Evolutionary conservation across 2,329 filamentous ascomycete genomes (phyloP), one percentile per base, ranked within the genome.

Genomic region (Graphium sp.): DNA sequence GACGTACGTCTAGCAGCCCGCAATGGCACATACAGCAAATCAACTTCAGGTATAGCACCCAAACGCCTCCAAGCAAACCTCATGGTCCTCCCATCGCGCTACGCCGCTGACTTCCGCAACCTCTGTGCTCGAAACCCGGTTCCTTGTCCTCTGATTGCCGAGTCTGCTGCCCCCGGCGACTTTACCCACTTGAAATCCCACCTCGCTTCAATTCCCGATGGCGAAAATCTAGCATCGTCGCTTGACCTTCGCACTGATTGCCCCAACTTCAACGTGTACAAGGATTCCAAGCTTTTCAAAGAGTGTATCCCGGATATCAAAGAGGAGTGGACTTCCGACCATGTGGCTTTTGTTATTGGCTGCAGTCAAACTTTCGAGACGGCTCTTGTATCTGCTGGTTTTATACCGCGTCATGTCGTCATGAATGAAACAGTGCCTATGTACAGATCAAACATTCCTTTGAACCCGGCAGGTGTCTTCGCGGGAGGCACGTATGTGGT

Each of bases 351-450:
- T 40, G 43, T 76, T 24, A 63, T 77, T 35, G 72, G 70, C 7
- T 77, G 71, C 41, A 69, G 61, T 1, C 76, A 64, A 52, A 68
- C 59, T 37, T 77, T 77, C 41, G 71, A 76, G 43, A 47, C 55
- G 3, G 69, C 68, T 4, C 55, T 77, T 14, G 40, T 46, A 1
- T 44, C 41, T 0, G 60, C 61, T 0, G 63, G 62, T 0, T 46
- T 77, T 5, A 37, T 51, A 6, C 61, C 69, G 2, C 52, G 58
- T 3, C 68, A 77, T 39, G 47, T 56, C 5, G 32, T 46, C 3
- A 50, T 58, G 12, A 43, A 46, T 22, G 53, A 61, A 18, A 67
- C 66, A 33, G 65, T 74, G 3, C 50, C 68, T 9, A 76, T 77
- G 65, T 78, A 74, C 39, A 52, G 60, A 11, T 73, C 70, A 0